A percentile compares a stretch with the other conserved stretches of the same genome.
Conservation (phyloP, 2,329 filamentous ascomycete genomes). For the Neoscytalidium dimidiatum region DNA sequence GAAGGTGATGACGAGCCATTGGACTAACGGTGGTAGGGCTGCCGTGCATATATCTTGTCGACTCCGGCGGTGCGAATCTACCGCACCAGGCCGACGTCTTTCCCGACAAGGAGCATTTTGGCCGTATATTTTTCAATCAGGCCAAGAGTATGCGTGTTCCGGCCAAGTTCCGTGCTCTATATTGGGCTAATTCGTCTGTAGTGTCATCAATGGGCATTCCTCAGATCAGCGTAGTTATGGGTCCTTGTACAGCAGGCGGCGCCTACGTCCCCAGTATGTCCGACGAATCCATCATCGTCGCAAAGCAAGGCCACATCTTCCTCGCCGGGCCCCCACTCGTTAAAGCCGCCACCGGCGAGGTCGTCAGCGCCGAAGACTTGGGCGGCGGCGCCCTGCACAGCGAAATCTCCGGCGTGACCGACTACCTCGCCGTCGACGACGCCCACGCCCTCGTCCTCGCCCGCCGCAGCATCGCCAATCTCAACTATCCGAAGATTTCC, state of each 20-base stretch:
- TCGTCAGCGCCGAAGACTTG: conserved; percentile 85
- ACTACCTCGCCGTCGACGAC: conserved; percentile 93
- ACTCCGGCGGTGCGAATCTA: conserved; percentile 92
- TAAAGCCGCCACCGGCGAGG: conserved; percentile 93
- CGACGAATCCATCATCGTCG: conserved; percentile 95
- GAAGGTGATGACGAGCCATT: not conserved
- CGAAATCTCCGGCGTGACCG: conserved; percentile 87
- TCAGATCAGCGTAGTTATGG: conserved; percentile 95
- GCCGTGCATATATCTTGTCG: conserved; percentile 91
- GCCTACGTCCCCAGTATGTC: conserved; percentile 98
- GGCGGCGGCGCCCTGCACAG: conserved; percentile 89
- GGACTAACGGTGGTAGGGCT: conserved; percentile 35
- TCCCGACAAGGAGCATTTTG: conserved; percentile 91
- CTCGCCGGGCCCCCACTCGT: conserved; percentile 91
- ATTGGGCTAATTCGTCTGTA: conserved; percentile 15
- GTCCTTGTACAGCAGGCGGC: conserved; percentile 91
- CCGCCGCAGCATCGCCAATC: conserved; percentile 78
- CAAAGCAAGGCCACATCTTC: conserved; percentile 96
- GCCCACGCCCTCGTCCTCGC: conserved; percentile 87
- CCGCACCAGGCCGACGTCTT: conserved; percentile 96
- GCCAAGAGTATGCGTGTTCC: conserved; percentile 60
- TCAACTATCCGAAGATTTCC: conserved; percentile 72
- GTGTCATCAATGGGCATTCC: conserved; percentile 86
- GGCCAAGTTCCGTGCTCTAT: not conserved
- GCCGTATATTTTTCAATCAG: conserved; percentile 98